Conservation (phyloP, 2,329 filamentous ascomycete genomes). For the Colletotrichum sp. region DNA sequence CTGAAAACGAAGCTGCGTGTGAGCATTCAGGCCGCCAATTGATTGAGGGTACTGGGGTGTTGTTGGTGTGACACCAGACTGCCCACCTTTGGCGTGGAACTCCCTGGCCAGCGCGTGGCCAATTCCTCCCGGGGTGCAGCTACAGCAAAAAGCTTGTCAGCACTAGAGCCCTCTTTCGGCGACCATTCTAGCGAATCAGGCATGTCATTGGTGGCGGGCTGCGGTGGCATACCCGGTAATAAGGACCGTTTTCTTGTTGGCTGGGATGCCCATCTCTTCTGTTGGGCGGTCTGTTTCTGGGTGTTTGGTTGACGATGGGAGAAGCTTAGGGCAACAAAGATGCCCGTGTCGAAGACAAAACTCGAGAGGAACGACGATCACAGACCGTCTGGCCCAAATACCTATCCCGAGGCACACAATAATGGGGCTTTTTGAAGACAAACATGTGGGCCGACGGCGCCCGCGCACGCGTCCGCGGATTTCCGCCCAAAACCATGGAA, state of each 20-base stretch:
- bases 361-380: background rate
- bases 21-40: background rate
- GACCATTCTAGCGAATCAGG: background rate
- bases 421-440: background rate
- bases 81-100: constrained; percentile 55
- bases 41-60: background rate
- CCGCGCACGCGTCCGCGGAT: background rate
- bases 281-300: background rate
- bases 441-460: background rate
- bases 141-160: constrained; percentile 26
- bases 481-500: background rate
- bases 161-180: background rate
- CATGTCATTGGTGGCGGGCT: background rate
- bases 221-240: constrained; percentile 50
- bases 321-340: background rate
- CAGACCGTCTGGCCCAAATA: background rate
- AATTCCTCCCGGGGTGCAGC: constrained; percentile 64
- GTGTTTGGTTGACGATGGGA: background rate
- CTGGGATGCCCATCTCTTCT: constrained; percentile 16
- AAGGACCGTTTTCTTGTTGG: constrained; percentile 46
- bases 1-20: constrained; percentile 29
- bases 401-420: background rate
- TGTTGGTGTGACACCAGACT: background rate
- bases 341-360: background rate
- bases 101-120: constrained; percentile 59